Percentiles rank a stretch among this genome's conserved stretches.
Evolutionary conservation across 257 asterid species (phyloP).

Genomic region (Fraxinus excelsior): DNA sequence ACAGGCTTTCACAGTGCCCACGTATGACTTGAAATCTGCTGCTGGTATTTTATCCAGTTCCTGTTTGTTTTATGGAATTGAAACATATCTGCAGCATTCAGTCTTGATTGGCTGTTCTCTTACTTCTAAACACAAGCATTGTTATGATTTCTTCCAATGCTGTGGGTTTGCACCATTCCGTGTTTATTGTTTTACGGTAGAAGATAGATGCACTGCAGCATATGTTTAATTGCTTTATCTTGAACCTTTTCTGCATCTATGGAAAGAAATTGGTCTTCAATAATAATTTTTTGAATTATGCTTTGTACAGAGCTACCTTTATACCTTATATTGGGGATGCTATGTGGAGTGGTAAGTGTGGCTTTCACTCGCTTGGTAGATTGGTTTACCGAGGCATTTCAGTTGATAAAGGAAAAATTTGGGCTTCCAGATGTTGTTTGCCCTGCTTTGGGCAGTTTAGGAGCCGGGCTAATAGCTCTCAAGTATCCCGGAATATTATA

Average conservation of each 20-base stretch:
- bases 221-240: neutral
- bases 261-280: conserved; percentile 3
- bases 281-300: conserved; percentile 15
- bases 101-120: conserved; percentile 19
- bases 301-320: conserved; percentile 82
- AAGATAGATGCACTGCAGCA: conserved; percentile 5
- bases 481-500: conserved; percentile 91
- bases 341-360: conserved; percentile 96
- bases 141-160: conserved; percentile 3
- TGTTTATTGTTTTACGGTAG: neutral
- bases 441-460: conserved; percentile 97
- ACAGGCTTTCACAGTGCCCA: conserved; percentile 99
- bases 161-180: neutral
- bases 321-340: conserved; percentile 94
- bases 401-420: conserved; percentile 60
- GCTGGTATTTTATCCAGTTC: conserved; percentile 94
- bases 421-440: conserved; percentile 89
- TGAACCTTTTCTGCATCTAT: conserved; percentile 2
- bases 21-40: conserved; percentile 99
- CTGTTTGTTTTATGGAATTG: conserved; percentile 38
- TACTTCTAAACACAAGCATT: conserved; percentile 10
- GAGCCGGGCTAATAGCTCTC: conserved; percentile 97
- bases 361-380: conserved; percentile 72
- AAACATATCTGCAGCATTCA: conserved; percentile 19
- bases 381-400: conserved; percentile 75